Evolutionary conservation across 345 rosid species (phyloP).

Genomic region (Eucalyptus victrix): DNA sequence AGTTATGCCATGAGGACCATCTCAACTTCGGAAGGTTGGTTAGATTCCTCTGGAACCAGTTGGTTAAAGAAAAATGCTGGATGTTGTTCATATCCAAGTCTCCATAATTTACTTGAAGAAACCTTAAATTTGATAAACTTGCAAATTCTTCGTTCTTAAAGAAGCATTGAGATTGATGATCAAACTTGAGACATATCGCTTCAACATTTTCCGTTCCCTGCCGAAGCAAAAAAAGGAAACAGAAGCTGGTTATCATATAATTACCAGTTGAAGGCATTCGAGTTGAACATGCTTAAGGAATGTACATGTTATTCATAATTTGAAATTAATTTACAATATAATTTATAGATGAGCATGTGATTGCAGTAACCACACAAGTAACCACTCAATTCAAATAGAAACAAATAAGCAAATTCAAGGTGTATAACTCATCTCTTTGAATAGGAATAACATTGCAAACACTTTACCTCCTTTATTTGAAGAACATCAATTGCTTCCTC

Average conservation of each 20-base stretch:
- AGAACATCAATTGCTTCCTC: not conserved
- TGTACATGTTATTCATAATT: fast-evolving
- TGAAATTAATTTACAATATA: not conserved
- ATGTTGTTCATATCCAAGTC: not conserved
- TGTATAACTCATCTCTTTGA: not conserved
- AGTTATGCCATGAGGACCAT: too few species aligned
- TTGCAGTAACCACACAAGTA: fast-evolving
- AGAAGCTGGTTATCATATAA: not conserved
- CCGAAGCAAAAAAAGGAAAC: not conserved
- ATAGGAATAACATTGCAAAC: not conserved
- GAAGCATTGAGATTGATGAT: not conserved
- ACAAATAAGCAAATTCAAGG: fast-evolving
- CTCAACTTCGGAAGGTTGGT: too few species aligned
- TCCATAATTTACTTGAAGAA: not conserved
- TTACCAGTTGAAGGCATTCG: too few species aligned
- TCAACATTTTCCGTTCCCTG: not conserved
- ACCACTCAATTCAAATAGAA: fast-evolving
- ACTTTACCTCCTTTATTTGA: not conserved
- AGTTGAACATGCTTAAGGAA: too few species aligned
- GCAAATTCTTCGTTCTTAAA: not conserved
- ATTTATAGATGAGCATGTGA: not conserved
- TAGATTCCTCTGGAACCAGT: too few species aligned
- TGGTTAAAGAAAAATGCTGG: not conserved
- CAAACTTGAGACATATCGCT: not conserved
- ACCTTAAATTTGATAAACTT: not conserved